Evolutionary conservation across 2,329 filamentous ascomycete species (phyloP), one percentile per base, ranked within the genome.

Genomic region (Pseudohalonectria lignicola): DNA sequence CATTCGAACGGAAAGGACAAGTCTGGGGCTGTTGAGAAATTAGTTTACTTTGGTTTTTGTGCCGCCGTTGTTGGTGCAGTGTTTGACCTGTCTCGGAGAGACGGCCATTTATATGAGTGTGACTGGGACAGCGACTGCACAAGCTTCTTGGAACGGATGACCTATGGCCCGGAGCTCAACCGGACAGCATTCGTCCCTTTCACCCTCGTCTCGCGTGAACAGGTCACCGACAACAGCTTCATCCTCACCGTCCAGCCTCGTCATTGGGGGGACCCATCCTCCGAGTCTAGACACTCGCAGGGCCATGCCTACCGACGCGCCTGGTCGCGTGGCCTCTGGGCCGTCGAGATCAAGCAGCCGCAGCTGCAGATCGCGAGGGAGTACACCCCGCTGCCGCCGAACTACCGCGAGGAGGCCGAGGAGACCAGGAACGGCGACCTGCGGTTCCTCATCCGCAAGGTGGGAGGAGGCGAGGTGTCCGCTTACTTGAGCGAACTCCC

Each of bases 281-380:
- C 13, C 26, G 21, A 20, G n/a, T n/a, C n/a, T n/a, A n/a, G n/a
- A n/a, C 42, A 33, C 36, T 15, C 33, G 66, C 70, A 45, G 36
- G 38, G 29, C 25, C 21, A 33, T 26, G 38, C 42, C 23, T 39
- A 60, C 41, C 50, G 56, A 4, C 48, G 60, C 10, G 67, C 66
- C 18, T 80, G 76, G 74, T 58, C 60, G 31, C 67, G 74, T 40
- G 82, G 83, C 4, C 69, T 93, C 31, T 94, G 86, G 82, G 87
- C 82, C 45, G 81, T 96, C 25, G 83, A 95, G 63, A 78, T 94
- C 53, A 94, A 94, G 62, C 92, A 96, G 62, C 92, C 92, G 2
- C 80, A 94, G 56, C 63, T 96, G 41, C 88, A 95, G 60, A 94
- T 98, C 49, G 85, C 86, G 31, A 67, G 92, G 44, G 79, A 86